A percentile compares a stretch with the other conserved stretches of the same genome.
phyloP scores from a whole-genome alignment of 805 yeast genomes.

The Ogataea wickerhamii region DNA sequence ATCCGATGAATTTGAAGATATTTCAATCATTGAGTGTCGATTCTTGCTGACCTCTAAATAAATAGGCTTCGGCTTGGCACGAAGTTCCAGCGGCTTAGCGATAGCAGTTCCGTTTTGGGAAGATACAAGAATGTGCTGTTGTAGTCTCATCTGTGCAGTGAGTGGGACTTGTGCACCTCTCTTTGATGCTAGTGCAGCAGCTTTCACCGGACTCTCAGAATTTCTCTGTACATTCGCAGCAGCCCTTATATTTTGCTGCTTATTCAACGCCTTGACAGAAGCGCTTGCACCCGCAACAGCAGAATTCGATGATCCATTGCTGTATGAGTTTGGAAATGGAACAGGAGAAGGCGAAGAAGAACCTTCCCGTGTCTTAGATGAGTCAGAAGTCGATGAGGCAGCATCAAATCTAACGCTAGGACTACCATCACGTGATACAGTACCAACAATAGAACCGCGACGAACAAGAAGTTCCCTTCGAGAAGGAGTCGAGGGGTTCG shows the following conservation, averaged over 20 bases:
- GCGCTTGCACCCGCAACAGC: slow-evolving; percentile 28
- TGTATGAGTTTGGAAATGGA: slow-evolving; percentile 13
- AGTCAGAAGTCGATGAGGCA: not conserved
- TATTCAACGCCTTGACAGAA: slow-evolving; percentile 15
- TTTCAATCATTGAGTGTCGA: slow-evolving; percentile 1
- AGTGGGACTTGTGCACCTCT: slow-evolving; percentile 16
- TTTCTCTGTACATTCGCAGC: not conserved
- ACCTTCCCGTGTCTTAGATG: not conserved
- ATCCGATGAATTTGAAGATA: slow-evolving; percentile 8
- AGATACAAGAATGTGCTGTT: slow-evolving; percentile 33
- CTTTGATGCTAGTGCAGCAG: slow-evolving; percentile 22
- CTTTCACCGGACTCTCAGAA: slow-evolving; percentile 12
- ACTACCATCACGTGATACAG: slow-evolving; percentile 4
- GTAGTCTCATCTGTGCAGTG: slow-evolving; percentile 35
- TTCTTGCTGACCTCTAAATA: slow-evolving; percentile 3
- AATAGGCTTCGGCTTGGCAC: slow-evolving; percentile 22
- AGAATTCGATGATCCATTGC: slow-evolving; percentile 10
- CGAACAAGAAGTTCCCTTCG: slow-evolving; percentile 2
- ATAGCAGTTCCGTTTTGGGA: slow-evolving; percentile 30
- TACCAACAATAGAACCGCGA: slow-evolving; percentile 5
- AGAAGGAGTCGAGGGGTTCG: slow-evolving; percentile 6
- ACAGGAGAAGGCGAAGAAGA: slow-evolving; percentile 6
- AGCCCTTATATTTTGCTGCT: slow-evolving; percentile 1
- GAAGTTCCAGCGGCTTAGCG: slow-evolving; percentile 25
- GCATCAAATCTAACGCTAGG: slow-evolving; percentile 1